A percentile compares a stretch with the other conserved stretches of the same genome.
Conservation (phyloP, 164 flowering plant species). For the Santalum album region DNA sequence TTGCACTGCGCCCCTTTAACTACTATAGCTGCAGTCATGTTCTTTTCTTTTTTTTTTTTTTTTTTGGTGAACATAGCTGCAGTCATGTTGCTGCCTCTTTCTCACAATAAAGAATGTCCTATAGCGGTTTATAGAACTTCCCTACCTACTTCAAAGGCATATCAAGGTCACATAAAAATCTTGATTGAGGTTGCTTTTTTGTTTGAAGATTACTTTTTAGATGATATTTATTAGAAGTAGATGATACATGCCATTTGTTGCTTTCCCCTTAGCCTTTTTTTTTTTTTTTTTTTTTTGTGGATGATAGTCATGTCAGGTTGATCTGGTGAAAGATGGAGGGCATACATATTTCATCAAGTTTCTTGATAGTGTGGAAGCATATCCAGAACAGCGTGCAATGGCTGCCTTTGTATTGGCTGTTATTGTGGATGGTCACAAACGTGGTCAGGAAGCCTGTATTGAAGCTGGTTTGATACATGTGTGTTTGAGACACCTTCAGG, state of each 20-base stretch:
- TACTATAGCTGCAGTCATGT: too few relatives aligned
- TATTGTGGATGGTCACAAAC: constrained; percentile 79
- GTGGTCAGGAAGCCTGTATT: constrained; percentile 89
- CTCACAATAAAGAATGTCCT: too few relatives aligned
- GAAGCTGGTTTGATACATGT: constrained; percentile 69
- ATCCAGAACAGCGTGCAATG: constrained; percentile 96
- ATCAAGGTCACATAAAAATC: too few relatives aligned
- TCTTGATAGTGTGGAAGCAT: constrained; percentile 88
- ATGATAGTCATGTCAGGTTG: constrained; percentile 91
- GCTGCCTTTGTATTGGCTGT: constrained; percentile 99
- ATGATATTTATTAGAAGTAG: too few relatives aligned
- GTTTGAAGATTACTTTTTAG: too few relatives aligned
- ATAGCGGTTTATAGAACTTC: too few relatives aligned
- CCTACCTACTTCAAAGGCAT: too few relatives aligned
- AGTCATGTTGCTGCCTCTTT: too few relatives aligned
- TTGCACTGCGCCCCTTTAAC: too few relatives aligned
- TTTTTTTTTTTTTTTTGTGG: constrained; percentile 11
- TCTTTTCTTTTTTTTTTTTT: neutral
- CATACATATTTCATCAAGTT: constrained; percentile 84
- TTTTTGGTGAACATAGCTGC: too few relatives aligned
- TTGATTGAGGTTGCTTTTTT: constrained; percentile 19
- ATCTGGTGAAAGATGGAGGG: constrained; percentile 97
- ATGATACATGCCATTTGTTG: constrained; percentile 26
- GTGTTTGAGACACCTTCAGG: constrained; percentile 76
- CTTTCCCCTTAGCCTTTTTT: neutral